Evolutionary conservation across 768 basidiomycete genomes (phyloP).

Genomic region (Trichaptum fuscoviolaceum): DNA sequence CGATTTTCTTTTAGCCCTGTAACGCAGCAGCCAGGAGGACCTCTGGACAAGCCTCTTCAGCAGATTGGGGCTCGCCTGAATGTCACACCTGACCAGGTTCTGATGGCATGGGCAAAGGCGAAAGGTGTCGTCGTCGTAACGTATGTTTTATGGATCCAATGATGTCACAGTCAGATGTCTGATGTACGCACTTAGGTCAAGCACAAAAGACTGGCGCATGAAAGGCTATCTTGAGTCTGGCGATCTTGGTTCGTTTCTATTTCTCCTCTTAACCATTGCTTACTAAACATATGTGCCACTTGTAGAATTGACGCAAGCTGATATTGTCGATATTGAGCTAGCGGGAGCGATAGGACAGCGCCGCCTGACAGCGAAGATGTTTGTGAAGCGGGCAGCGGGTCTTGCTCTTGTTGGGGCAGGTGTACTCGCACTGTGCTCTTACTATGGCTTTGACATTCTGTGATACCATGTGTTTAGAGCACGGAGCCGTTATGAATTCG

Average conservation of each 20-base stretch:
- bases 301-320: conserved; percentile 45
- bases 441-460: background rate
- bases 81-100: conserved; percentile 57
- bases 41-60: conserved; percentile 54
- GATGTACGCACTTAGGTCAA: conserved; percentile 36
- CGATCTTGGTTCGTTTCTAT: conserved; percentile 45
- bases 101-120: conserved; percentile 66
- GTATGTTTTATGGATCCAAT: conserved; percentile 26
- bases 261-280: background rate
- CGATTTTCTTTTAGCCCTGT: conserved; percentile 42
- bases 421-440: conserved; percentile 9
- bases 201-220: conserved; percentile 59
- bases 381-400: conserved; percentile 17
- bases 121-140: conserved; percentile 66
- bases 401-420: conserved; percentile 16
- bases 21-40: conserved; percentile 53
- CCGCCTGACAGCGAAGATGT: conserved; percentile 15
- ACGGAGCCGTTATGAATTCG: too few species aligned
- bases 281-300: background rate
- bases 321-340: conserved; percentile 50
- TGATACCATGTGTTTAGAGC: background rate
- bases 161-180: background rate
- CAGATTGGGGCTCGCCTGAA: conserved; percentile 46
- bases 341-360: conserved; percentile 44
- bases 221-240: conserved; percentile 64